These are phyloP conservation scores for Tephrocybe rancida DNA, from an alignment of 768 basidiomycete genomes.

Conservation along the genomic window DNA sequence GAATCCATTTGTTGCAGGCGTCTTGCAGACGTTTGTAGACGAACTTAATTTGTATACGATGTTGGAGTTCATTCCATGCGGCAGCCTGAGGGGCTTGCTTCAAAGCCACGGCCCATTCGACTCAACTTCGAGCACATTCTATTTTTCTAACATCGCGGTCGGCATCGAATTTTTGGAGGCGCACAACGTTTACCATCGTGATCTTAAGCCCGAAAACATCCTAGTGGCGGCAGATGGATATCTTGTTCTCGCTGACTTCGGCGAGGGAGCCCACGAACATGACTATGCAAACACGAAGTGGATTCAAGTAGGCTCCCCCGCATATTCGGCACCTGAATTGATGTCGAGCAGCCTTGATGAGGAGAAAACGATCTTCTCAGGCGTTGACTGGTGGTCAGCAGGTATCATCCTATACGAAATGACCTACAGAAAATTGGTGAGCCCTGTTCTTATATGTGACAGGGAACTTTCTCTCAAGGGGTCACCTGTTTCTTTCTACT, in stretches of 20 bases:
- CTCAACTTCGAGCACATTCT: slow-evolving; percentile 43
- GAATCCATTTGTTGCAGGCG: slow-evolving; percentile 54
- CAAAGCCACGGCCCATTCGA: slow-evolving; percentile 31
- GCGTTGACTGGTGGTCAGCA: slow-evolving; percentile 59
- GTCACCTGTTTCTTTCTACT: too few relatives aligned
- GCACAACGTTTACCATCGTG: slow-evolving; percentile 50
- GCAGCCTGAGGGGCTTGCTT: slow-evolving; percentile 41
- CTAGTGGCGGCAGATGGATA: slow-evolving; percentile 60
- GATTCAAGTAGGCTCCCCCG: slow-evolving; percentile 42
- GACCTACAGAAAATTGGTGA: slow-evolving; percentile 37
- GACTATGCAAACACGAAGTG: slow-evolving; percentile 28
- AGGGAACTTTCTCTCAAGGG: too few relatives aligned
- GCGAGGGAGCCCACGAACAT: slow-evolving; percentile 31
- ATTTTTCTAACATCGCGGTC: slow-evolving; percentile 54
- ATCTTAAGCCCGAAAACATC: slow-evolving; percentile 62
- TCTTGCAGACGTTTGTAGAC: slow-evolving; percentile 50
- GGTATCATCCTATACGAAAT: slow-evolving; percentile 58
- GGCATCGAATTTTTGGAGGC: slow-evolving; percentile 50
- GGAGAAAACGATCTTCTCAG: slow-evolving; percentile 18
- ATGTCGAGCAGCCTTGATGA: slow-evolving; percentile 18
- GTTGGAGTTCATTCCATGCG: slow-evolving; percentile 51
- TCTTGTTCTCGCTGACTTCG: slow-evolving; percentile 55
- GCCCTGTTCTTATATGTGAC: slow-evolving; percentile 19
- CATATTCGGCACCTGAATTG: slow-evolving; percentile 55
- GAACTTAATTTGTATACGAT: slow-evolving; percentile 48